These are phyloP conservation scores for Phlebiopsis gigantea DNA, from an alignment of 768 basidiomycete genomes.

Conservation along the genomic window DNA sequence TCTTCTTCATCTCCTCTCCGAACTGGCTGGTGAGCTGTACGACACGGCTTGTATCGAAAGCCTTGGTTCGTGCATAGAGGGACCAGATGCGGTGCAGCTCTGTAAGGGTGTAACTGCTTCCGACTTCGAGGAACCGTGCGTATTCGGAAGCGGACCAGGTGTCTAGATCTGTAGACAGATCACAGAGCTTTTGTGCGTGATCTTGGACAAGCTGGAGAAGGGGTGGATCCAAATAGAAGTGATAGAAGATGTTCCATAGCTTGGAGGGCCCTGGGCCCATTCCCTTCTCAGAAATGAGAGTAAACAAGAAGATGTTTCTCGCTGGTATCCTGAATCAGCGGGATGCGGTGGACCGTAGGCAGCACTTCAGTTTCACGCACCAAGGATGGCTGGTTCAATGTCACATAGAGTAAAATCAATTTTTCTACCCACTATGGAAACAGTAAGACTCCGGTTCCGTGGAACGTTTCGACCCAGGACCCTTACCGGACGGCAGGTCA, in stretches of 20 bases:
- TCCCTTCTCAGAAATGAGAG: conserved; percentile 34
- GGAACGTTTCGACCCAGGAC: neutral
- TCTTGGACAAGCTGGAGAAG: conserved; percentile 28
- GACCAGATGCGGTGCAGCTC: conserved; percentile 38
- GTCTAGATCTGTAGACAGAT: conserved; percentile 26
- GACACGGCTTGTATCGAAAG: neutral
- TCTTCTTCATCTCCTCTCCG: neutral
- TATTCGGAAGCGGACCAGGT: conserved; percentile 39
- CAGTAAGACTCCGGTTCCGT: neutral
- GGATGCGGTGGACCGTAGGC: too few species aligned
- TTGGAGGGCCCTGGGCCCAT: neutral
- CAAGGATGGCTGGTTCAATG: conserved; percentile 41
- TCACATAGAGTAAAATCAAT: conserved; percentile 51
- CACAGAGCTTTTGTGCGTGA: conserved; percentile 36
- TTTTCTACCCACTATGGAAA: conserved; percentile 16
- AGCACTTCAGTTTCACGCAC: conserved; percentile 23
- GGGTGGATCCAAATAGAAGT: conserved; percentile 38
- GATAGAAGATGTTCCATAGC: conserved; percentile 46
- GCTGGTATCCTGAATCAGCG: conserved; percentile 28
- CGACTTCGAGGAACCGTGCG: conserved; percentile 32
- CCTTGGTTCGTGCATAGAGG: conserved; percentile 12
- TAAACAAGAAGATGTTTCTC: conserved; percentile 42
- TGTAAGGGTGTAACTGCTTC: conserved; percentile 31
- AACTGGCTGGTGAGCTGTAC: conserved; percentile 1
- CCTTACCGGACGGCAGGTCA: conserved; percentile 18